Percentiles rank a stretch among this genome's conserved stretches.
Conservation (phyloP, 768 basidiomycete genomes). For the Lyophyllum atratum region DNA sequence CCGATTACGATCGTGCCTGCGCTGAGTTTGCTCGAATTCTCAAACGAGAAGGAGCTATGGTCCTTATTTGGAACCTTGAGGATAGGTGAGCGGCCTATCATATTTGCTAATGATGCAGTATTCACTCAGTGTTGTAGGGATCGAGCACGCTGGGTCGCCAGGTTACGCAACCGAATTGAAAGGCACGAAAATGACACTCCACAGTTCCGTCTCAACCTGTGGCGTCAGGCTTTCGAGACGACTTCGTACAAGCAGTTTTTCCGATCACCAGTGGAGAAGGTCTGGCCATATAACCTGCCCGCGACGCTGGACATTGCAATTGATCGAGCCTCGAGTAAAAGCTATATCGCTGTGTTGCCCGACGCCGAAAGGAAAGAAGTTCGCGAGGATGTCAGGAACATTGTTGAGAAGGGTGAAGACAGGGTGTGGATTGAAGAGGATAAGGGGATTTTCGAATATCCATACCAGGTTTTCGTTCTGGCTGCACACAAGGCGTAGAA, state of each 20-base stretch:
- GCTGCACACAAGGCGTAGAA: constrained; percentile 36
- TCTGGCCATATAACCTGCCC: constrained; percentile 53
- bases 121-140: constrained; percentile 37
- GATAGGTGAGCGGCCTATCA: constrained; percentile 50
- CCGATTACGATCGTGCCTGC: constrained; percentile 71
- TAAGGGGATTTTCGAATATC: constrained; percentile 77
- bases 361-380: constrained; percentile 60
- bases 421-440: constrained; percentile 76
- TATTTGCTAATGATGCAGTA: neutral
- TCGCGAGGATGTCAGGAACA: constrained; percentile 47
- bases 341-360: constrained; percentile 72
- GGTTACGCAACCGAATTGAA: constrained; percentile 71
- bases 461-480: constrained; percentile 70
- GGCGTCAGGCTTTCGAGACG: constrained; percentile 72
- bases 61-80: constrained; percentile 91
- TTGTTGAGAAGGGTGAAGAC: constrained; percentile 61
- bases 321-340: constrained; percentile 78
- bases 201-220: constrained; percentile 77
- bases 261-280: constrained; percentile 54
- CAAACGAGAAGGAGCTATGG: constrained; percentile 70
- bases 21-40: constrained; percentile 80
- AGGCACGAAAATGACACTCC: constrained; percentile 71
- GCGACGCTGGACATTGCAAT: constrained; percentile 58
- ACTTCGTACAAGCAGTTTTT: constrained; percentile 62
- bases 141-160: constrained; percentile 70